These are phyloP conservation scores for Tricholoma matsutake DNA, from an alignment of 768 basidiomycete genomes.

Conservation along the genomic window DNA sequence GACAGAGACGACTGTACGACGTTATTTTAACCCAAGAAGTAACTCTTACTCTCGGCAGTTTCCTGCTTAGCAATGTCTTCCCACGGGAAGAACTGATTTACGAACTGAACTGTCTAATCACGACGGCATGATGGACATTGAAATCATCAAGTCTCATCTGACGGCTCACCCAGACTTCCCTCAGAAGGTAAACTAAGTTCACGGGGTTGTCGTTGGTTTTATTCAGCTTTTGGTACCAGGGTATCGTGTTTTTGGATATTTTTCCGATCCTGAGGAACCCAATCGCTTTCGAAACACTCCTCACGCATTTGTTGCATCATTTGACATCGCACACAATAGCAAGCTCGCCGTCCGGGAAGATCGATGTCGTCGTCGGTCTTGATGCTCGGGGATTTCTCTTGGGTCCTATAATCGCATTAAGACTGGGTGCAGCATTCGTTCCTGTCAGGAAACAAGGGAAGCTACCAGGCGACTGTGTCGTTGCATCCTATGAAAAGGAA, in stretches of 20 bases:
- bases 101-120: too few relatives aligned
- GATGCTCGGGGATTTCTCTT: conserved; percentile 96
- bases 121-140: conserved; percentile 81
- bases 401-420: conserved; percentile 87
- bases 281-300: conserved; percentile 82
- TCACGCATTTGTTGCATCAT: conserved; percentile 85
- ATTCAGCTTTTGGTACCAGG: conserved; percentile 40
- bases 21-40: too few relatives aligned
- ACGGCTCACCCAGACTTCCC: conserved; percentile 76
- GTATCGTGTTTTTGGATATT: conserved; percentile 90
- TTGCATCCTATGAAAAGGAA: conserved; percentile 84
- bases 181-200: conserved; percentile 64
- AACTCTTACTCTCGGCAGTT: too few relatives aligned
- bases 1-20: too few relatives aligned
- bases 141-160: conserved; percentile 61
- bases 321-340: conserved; percentile 76
- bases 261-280: conserved; percentile 91
- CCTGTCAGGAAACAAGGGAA: conserved; percentile 95
- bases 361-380: conserved; percentile 92
- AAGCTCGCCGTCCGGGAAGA: conserved; percentile 54
- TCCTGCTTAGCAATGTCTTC: too few relatives aligned
- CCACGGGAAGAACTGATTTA: too few relatives aligned
- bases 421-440: conserved; percentile 92
- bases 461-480: conserved; percentile 82
- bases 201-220: neutral